Conservation (phyloP, 2,329 filamentous ascomycete genomes). For the Neoscytalidium dimidiatum region DNA sequence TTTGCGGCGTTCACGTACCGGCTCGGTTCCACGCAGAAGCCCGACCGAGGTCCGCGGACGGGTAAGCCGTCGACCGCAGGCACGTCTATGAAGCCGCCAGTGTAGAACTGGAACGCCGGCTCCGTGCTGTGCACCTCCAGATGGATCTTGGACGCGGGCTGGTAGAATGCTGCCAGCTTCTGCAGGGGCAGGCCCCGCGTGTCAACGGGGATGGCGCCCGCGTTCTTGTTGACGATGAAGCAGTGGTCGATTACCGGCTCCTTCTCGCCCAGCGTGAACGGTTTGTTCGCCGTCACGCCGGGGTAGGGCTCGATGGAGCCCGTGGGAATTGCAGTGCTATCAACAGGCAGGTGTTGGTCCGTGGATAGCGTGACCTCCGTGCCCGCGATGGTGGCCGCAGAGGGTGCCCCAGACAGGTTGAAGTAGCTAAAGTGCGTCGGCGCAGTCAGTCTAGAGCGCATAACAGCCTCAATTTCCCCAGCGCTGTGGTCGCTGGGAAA, state of each 20-base stretch:
- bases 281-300: conserved; percentile 63
- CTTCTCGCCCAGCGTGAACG: conserved; percentile 71
- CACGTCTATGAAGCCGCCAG: conserved; percentile 80
- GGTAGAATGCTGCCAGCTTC: conserved; percentile 70
- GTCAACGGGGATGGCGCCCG: conserved; percentile 53
- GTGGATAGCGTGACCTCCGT: conserved; percentile 62
- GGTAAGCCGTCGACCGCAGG: conserved; percentile 62
- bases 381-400: conserved; percentile 60
- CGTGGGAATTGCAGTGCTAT: conserved; percentile 72
- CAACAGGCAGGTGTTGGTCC: conserved; percentile 70
- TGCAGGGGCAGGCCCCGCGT: conserved; percentile 60
- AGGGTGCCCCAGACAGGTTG: conserved; percentile 61
- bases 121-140: conserved; percentile 89
- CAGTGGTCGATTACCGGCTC: conserved; percentile 86
- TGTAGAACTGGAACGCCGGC: conserved; percentile 97
- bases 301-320: conserved; percentile 65
- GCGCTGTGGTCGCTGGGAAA: background rate
- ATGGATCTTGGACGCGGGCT: conserved; percentile 73
- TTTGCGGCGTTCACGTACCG: conserved; percentile 90
- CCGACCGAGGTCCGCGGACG: conserved; percentile 67
- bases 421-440: conserved; percentile 57
- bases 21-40: conserved; percentile 90
- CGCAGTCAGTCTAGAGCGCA: background rate
- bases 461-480: background rate
- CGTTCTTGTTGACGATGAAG: conserved; percentile 69